phyloP scores from a whole-genome alignment of 305 asterid species.

The Solanum hybrid region DNA sequence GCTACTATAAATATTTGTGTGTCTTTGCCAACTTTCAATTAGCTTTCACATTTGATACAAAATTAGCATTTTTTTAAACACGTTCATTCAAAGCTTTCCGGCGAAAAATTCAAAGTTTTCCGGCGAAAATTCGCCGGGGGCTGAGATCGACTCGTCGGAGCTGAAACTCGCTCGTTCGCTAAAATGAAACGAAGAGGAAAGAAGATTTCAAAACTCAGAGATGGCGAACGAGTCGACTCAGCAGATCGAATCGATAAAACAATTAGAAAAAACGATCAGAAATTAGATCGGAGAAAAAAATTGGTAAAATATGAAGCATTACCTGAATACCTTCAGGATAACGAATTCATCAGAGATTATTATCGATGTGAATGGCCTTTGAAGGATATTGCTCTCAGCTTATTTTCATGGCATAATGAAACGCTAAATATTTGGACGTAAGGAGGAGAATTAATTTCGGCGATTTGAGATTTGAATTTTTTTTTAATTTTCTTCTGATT shows the following conservation, averaged over 20 bases:
- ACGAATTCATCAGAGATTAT: constrained; percentile 64
- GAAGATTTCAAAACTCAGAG: neutral
- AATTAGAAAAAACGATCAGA: neutral
- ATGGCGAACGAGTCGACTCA: constrained; percentile 8
- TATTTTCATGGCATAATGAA: constrained; percentile 74
- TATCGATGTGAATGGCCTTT: constrained; percentile 87
- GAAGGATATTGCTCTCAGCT: constrained; percentile 51
- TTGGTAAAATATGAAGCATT: constrained; percentile 57
- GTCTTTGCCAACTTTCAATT: neutral
- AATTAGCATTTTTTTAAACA: neutral
- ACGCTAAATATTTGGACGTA: constrained; percentile 87
- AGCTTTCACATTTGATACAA: neutral
- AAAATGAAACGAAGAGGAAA: constrained; percentile 14
- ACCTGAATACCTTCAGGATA: constrained; percentile 78
- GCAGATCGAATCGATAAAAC: neutral
- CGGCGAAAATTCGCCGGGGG: constrained; percentile 3
- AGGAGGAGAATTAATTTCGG: constrained; percentile 14
- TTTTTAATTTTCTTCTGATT: neutral
- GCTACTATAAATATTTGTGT: neutral
- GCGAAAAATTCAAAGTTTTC: neutral
- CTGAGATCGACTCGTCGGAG: neutral
- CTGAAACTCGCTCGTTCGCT: neutral
- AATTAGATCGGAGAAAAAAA: constrained; percentile 4
- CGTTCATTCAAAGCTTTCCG: neutral
- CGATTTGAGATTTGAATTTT: neutral